phyloP scores from a whole-genome alignment of 345 rosid genomes.

The Euphorbia peplus region DNA sequence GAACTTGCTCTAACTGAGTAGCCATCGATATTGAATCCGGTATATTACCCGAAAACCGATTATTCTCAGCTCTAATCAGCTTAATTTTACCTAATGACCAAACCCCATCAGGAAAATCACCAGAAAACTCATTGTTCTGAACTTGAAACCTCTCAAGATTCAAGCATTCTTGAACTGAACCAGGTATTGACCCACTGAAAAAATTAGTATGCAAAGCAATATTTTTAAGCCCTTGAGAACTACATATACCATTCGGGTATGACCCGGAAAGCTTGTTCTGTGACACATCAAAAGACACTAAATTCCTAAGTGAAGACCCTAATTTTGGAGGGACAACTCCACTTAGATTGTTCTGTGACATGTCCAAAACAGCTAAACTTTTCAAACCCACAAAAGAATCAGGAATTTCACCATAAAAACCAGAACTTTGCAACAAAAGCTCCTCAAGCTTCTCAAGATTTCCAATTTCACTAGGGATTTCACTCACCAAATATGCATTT shows the following conservation, averaged over 20 bases:
- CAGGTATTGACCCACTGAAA: conserved; percentile 59
- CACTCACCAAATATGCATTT: conserved; percentile 59
- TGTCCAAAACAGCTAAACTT: conserved; percentile 59
- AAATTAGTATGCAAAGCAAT: conserved; percentile 74
- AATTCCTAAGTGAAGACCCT: conserved; percentile 55
- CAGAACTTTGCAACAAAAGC: conserved; percentile 69
- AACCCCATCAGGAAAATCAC: conserved; percentile 61
- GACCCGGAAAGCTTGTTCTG: conserved; percentile 71
- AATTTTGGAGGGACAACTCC: conserved; percentile 52
- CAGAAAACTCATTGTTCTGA: conserved; percentile 77
- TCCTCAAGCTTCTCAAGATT: conserved; percentile 67
- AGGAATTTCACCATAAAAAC: conserved; percentile 75
- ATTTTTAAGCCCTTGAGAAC: conserved; percentile 47
- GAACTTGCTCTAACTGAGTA: conserved; percentile 76
- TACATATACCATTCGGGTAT: conserved; percentile 68
- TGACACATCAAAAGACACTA: conserved; percentile 76
- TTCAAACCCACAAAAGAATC: conserved; percentile 56
- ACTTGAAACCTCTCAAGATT: conserved; percentile 82
- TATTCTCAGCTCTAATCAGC: conserved; percentile 80
- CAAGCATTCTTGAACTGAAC: conserved; percentile 54
- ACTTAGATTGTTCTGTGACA: conserved; percentile 73
- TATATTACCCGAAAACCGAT: conserved; percentile 59
- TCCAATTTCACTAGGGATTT: conserved; percentile 68
- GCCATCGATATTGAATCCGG: conserved; percentile 69
- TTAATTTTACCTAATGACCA: conserved; percentile 72